Evolutionary conservation across 2,329 filamentous ascomycete species (phyloP), one percentile per base, ranked within the genome.

Genomic region (Botryotinia convoluta): DNA sequence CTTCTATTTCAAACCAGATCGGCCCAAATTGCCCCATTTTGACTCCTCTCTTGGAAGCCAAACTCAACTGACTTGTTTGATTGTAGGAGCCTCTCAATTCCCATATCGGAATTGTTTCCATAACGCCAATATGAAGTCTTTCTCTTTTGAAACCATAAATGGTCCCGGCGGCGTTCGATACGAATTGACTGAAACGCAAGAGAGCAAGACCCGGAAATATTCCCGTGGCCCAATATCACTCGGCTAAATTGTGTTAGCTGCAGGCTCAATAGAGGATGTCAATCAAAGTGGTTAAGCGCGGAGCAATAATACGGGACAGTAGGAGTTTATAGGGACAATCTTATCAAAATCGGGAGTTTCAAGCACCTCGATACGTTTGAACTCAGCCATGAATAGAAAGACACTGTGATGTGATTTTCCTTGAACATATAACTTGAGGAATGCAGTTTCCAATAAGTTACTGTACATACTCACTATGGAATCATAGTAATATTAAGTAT

Each of bases 401-500:
- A 7, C 5, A 8, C 0, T 7, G 3, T 18, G 1, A 6, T 6
- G 12, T 6, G 12, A 4, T 29, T 7, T 1, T 29, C 9, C 8
- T 16, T 8, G 2, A 2, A 29, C n/a, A 54, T 18, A 7, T 8
- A 18, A 54, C 3, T 16, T 18, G 12, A 54, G 26, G 0, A 54
- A 29, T 54, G 29, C 0, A 0, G 4, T n/a, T 51, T n/a, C 0
- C 0, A n/a, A n/a, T n/a, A 10, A 9, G n/a, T 1, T n/a, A 2
- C 1, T 0, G 14, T 26, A 0, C 0, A 26, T 26, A 0, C 12
- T 4, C 1, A 51, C 10, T 14, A 4, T 51, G 10, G 3, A 1
- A 12, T 51, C 5, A 3, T 26, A 4, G 4, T 22, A 0, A 0
- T 12, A 26, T 51, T 12, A 12, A 26, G 1, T 48, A 1, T 9